Base-by-base conservation (phyloP, 2,329 filamentous ascomycete species). In the Xylaria multiplex region DNA sequence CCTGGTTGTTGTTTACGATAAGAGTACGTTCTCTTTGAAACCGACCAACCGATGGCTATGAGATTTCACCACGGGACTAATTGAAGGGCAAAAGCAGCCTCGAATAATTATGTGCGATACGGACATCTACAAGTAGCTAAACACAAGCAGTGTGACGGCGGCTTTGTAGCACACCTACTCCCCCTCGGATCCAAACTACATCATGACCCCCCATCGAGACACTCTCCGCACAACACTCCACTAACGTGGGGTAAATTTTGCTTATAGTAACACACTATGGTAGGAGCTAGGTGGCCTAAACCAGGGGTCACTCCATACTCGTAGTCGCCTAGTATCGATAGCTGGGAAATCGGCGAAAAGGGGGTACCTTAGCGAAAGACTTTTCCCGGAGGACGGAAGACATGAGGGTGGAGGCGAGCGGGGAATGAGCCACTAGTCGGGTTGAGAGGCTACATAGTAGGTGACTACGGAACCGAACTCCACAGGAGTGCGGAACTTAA, bases 381-480 rank as follows among this genome's bases (percentile, higher is more conserved):
- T 50, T 67, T 64, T 64, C 50, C 65, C 30, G 54, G 49, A 59
- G 32, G 27, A n/a, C 24, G 37, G 32, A 13, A 57, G 45, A 53
- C 22, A 35, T 56, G 56, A 52, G 45, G 59, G 57, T 68, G 64
- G 49, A 64, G 56, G 66, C 48, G 65, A 64, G 66, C 64, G 53
- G 59, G 46, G 48, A 64, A 42, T n/a, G 50, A 40, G 55, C 37
- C 50, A 50, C 60, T 64, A 57, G 45, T 49, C 11, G 16, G 16
- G 50, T 60, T 30, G 45, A 22, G 59, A 49, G 32, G 52, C 19
- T 37, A 42, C 7, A 14, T 22, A 45, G 43, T 35, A 30, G 14
- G 6, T 45, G 22, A 27, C 11, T 24, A 50, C 13, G 6, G 37
- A 35, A 53, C 53, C 30, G 30, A 56, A 53, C 50, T 54, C 64